A percentile compares a stretch with the other conserved stretches of the same genome.
Evolutionary conservation across 331 rosid genomes (phyloP).

Genomic region (Quercus tomentella): DNA sequence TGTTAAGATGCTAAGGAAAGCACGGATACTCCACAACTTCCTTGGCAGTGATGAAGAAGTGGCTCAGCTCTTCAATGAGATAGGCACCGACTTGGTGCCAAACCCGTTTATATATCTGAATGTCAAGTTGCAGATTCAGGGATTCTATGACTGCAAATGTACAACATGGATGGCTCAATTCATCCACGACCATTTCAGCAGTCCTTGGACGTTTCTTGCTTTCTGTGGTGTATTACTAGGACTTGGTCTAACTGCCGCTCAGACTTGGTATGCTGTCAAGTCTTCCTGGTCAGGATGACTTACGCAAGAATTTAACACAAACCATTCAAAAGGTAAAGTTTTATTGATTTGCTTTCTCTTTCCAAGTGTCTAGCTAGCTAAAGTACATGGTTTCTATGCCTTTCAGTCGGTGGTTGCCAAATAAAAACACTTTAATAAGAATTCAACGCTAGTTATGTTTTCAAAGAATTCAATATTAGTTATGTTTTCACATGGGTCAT

Average conservation of each 20-base stretch:
- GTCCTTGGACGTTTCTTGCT: neutral
- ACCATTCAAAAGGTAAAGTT: too few relatives aligned
- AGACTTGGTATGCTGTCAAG: neutral
- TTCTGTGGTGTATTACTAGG: neutral
- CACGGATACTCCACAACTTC: neutral
- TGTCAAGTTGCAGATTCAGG: rapidly evolving
- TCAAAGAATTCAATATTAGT: too few relatives aligned
- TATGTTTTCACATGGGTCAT: too few relatives aligned
- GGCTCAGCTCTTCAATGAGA: slow-evolving; percentile 14
- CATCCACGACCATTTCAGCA: neutral
- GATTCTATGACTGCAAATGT: neutral
- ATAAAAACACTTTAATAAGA: too few relatives aligned
- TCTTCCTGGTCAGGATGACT: neutral
- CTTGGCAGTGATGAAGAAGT: slow-evolving; percentile 20
- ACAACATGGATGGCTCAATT: neutral
- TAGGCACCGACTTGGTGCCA: slow-evolving; percentile 17
- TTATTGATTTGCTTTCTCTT: too few relatives aligned
- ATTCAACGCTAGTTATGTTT: too few relatives aligned
- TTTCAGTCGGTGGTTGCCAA: too few relatives aligned
- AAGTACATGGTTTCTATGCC: too few relatives aligned
- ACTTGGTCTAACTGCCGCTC: neutral
- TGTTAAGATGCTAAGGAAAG: slow-evolving; percentile 10
- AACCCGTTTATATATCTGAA: neutral
- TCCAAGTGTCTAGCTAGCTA: too few relatives aligned
- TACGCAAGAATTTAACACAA: neutral